Evolutionary conservation across 306 rosid species (phyloP), one percentile per base, ranked within the genome.

Genomic region (Elaeagnus macrophylla): DNA sequence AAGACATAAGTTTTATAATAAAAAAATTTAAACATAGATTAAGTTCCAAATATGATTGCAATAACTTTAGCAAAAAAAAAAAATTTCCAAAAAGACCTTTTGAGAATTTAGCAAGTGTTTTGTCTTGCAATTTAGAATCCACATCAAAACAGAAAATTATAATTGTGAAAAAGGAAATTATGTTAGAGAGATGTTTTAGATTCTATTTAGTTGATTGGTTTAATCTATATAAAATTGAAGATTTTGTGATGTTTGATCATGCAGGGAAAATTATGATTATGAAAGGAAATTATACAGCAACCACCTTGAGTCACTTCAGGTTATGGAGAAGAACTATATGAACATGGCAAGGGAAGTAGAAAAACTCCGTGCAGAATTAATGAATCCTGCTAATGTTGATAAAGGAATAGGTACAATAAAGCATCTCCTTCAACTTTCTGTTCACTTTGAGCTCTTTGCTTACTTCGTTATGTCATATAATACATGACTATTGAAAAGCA

Each of bases 281-380:
- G 96, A 93, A 70, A 87, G 85, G 72, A 93, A 88, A 71, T 62
- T 87, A 60, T 93, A 93, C 82, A 77, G 75, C 61, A 87, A 87
- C 64, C 99, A 84, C 80, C 89, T 93, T 18, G 95, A 87, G 77
- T 87, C 99, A 35, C 96, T 93, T 74, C 96, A 87, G 74, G 81
- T 72, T 65, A 87, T 93, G 99, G 96, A 93, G 67, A 87, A 84
- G 82, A 84, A 93, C 72, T 93, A 84, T 59, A 67, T 80, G 55
- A 79, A 93, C 48, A 93, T 93, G 99, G 83, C 95, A 66, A 80
- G 78, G 81, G 99, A 93, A 79, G 81, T 87, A 48, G 99, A 87
- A 65, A 93, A 87, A 74, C 99, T 93, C 62, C 80, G 82, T 57
- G 96, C 96, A 48, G 96, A 93, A 79, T 77, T 87, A 48, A 69